Base-by-base conservation (phyloP, 352 stramenopile genomes). In the Globisporangium echinulatum region DNA sequence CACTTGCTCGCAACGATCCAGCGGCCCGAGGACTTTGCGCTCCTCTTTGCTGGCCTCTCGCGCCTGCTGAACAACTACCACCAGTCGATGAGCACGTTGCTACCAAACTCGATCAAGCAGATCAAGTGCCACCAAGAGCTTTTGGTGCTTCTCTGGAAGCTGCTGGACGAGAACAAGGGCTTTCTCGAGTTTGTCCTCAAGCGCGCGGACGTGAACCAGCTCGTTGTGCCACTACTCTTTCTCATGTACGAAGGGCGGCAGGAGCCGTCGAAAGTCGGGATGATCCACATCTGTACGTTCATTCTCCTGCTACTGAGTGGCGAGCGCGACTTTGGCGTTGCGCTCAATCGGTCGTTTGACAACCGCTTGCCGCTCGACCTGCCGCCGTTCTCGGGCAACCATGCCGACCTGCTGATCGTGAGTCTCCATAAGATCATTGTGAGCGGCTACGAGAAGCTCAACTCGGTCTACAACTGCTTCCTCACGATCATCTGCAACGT, bases 211-310 rank as follows among this genome's bases (percentile, higher is more conserved):
- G 85, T 98, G 46, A 98, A 97, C 58, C 72, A 91, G 52, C 63
- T 97, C 1, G 79, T 96, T 9, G 76, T 91, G 7, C 87, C 85
- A 46, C 62, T 96, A 44, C 70, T 96, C 1, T 96, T 94, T 60
- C 71, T 95, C 40, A 96, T 96, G 87, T 97, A 98, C 70, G 89
- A 98, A 65, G 95, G 88, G 13, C 82, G 96, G n/a, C 90, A 96
- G 60, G 93, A 98, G 65, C 82, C 90, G 47, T 92, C 92, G 15
- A 96, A 97, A 61, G 84, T 96, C 11, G 96, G 96, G 42, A 90
- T 99, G 75, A 96, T 99, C 46, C 96, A 99, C 72, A 98, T 99
- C 58, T 99, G 96, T 66, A 99, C 96, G 15, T 99, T 99, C 71
- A 96, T 99, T 38, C 56, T 99, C 49, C 72, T 99, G 44, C 90